Conservation (phyloP, 192 early-diverging fungal species). For the Umbelopsis sp. region DNA sequence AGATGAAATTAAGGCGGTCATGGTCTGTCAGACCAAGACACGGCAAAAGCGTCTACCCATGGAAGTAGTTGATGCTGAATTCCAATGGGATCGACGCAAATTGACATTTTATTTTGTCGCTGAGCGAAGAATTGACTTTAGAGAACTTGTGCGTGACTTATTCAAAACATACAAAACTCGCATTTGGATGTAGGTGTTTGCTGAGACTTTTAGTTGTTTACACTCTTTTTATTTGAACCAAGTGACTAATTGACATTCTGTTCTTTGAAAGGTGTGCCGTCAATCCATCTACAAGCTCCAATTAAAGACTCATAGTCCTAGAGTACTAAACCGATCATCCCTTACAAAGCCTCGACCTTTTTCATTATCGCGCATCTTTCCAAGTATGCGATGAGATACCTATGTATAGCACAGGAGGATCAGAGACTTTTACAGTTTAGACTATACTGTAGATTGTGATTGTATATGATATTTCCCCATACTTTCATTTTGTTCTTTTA, state of each 20-base stretch:
- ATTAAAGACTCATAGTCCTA: constrained; percentile 3
- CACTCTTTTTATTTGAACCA: background rate
- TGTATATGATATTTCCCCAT: constrained; percentile 8
- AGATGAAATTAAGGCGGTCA: constrained; percentile 89
- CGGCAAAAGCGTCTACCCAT: constrained; percentile 89
- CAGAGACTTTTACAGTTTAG: background rate
- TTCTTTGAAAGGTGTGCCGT: constrained; percentile 19
- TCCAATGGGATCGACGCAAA: constrained; percentile 98
- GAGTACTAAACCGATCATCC: constrained; percentile 2
- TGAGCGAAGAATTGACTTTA: constrained; percentile 92
- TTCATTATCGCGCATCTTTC: background rate
- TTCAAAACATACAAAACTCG: constrained; percentile 98
- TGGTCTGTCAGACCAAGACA: constrained; percentile 86
- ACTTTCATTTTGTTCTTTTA: background rate
- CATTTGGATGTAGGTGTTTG: constrained; percentile 84
- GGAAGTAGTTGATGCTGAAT: constrained; percentile 96
- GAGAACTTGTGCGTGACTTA: constrained; percentile 92
- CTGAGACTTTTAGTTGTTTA: background rate
- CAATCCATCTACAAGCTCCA: constrained; percentile 16
- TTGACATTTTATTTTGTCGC: constrained; percentile 96
- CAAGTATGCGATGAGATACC: background rate
- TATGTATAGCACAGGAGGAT: constrained; percentile 8
- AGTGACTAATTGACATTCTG: background rate
- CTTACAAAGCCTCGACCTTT: background rate
- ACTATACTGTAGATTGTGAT: constrained; percentile 13